These are phyloP conservation scores for Pichia scutulata DNA, from an alignment of 805 yeast species.

Conservation along the genomic window DNA sequence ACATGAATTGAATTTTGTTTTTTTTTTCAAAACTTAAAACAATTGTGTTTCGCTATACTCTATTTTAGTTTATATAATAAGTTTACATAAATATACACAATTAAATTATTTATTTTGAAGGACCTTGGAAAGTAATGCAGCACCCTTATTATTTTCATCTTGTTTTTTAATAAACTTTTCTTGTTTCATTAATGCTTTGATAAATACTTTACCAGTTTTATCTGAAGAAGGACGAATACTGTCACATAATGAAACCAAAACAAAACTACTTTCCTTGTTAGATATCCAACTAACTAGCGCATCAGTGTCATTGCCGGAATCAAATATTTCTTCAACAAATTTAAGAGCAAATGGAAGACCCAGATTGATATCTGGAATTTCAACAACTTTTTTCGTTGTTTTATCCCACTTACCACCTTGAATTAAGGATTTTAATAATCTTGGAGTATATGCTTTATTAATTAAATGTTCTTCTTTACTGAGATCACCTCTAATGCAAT, in stretches of 20 bases:
- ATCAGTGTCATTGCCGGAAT: conserved; percentile 45
- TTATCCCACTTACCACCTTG: conserved; percentile 82
- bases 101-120: conserved; percentile 1
- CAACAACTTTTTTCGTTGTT: conserved; percentile 45
- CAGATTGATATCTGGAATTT: conserved; percentile 35
- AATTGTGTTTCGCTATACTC: no score
- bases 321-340: conserved; percentile 36
- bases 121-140: conserved; percentile 39
- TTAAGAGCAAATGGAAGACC: conserved; percentile 56
- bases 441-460: conserved; percentile 62
- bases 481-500: conserved; percentile 59
- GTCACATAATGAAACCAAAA: conserved; percentile 74
- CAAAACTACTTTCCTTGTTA: conserved; percentile 65
- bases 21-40: no score
- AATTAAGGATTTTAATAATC: conserved; percentile 67
- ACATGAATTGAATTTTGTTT: no score
- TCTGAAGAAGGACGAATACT: conserved; percentile 39
- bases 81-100: background rate
- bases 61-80: background rate
- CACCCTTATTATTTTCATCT: conserved; percentile 53
- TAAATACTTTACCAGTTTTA: conserved; percentile 37
- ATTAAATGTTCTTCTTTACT: conserved; percentile 59
- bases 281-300: conserved; percentile 55
- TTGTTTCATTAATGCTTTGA: conserved; percentile 45
- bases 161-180: conserved; percentile 38